Percentiles rank a stretch among this genome's conserved stretches.
These are phyloP conservation scores for Claviceps arundinis DNA, from an alignment of 2,329 filamentous ascomycete species.

Conservation along the genomic window DNA sequence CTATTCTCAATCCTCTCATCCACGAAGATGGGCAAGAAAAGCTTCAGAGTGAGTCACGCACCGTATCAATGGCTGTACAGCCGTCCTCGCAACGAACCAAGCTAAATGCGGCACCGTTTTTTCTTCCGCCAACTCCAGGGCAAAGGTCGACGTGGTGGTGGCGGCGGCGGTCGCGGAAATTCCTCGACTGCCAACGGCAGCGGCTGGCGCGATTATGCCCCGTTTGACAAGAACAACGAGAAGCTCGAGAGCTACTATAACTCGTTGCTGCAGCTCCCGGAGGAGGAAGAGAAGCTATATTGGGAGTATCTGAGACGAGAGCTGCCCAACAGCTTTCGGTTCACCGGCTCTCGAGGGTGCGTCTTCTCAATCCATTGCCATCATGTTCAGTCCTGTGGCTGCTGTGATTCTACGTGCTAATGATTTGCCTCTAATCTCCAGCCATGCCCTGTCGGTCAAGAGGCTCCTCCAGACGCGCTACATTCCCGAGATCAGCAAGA, in stretches of 20 bases:
- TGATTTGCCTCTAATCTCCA: conserved; percentile 20
- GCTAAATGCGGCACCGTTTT: background rate
- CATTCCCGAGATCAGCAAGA: conserved; percentile 77
- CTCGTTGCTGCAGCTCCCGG: conserved; percentile 57
- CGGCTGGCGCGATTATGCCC: conserved; percentile 23
- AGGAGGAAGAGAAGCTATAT: conserved; percentile 66
- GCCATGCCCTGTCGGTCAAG: conserved; percentile 85
- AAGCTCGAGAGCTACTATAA: conserved; percentile 83
- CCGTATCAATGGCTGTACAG: background rate
- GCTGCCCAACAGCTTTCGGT: conserved; percentile 92
- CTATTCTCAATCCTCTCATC: conserved; percentile 1
- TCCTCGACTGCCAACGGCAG: conserved; percentile 10
- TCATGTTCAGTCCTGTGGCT: background rate
- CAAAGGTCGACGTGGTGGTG: conserved; percentile 23
- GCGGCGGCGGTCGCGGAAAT: conserved; percentile 18
- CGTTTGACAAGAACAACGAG: conserved; percentile 63
- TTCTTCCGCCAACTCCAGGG: conserved; percentile 15
- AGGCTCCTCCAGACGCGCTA: conserved; percentile 78
- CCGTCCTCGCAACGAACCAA: background rate
- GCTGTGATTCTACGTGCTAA: conserved; percentile 4
- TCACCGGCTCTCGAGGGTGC: conserved; percentile 87
- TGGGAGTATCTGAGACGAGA: conserved; percentile 76
- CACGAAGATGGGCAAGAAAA: conserved; percentile 24
- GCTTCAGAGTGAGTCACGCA: conserved; percentile 19
- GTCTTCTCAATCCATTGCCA: background rate